Conservation (phyloP, 768 basidiomycete genomes). For the Calvatia gigantea region DNA sequence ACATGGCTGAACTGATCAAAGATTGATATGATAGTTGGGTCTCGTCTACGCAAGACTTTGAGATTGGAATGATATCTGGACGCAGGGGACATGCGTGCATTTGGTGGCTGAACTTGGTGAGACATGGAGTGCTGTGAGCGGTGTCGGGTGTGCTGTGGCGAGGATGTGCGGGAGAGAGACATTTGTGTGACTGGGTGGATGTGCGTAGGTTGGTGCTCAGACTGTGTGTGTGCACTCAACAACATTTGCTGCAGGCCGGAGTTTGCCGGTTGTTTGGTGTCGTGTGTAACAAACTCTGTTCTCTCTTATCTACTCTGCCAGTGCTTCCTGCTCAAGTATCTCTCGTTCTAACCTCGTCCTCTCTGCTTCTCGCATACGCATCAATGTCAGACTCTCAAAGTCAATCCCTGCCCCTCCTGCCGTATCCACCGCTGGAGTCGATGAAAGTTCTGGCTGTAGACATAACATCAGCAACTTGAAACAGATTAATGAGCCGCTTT, state of each 20-base stretch:
- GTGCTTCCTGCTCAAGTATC: constrained; percentile 67
- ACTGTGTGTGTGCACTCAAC: background rate
- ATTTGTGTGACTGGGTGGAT: background rate
- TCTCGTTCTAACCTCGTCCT: constrained; percentile 73
- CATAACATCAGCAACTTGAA: constrained; percentile 10
- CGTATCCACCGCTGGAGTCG: constrained; percentile 13
- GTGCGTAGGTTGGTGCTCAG: background rate
- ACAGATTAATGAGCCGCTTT: background rate
- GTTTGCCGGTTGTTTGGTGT: constrained; percentile 3
- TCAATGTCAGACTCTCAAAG: constrained; percentile 76
- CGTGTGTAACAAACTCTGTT: background rate
- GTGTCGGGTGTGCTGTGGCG: constrained; percentile 10
- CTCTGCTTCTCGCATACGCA: constrained; percentile 81
- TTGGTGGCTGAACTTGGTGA: constrained; percentile 19
- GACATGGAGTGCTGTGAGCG: constrained; percentile 29
- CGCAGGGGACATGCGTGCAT: constrained; percentile 57
- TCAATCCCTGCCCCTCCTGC: constrained; percentile 47
- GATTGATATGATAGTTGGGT: constrained; percentile 75
- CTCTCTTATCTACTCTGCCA: constrained; percentile 23
- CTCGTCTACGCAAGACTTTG: constrained; percentile 73
- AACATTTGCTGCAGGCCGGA: background rate
- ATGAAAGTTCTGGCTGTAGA: constrained; percentile 14
- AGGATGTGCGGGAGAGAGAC: constrained; percentile 10
- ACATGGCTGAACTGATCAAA: constrained; percentile 89
- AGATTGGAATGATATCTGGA: constrained; percentile 75